Evolutionary conservation across 2,329 filamentous ascomycete species (phyloP).

Genomic region (Fusarium secorum): DNA sequence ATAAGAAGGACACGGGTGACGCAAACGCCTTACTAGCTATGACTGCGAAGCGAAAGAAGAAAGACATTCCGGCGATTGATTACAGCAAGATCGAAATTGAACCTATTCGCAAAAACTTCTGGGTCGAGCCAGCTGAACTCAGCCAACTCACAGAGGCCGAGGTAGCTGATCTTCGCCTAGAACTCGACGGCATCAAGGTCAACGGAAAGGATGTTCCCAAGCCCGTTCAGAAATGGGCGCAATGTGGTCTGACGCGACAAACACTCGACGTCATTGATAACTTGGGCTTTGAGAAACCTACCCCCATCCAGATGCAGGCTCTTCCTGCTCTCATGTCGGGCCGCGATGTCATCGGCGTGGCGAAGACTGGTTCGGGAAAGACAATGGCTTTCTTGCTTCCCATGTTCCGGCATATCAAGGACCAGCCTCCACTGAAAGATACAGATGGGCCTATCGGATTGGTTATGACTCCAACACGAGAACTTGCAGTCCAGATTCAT

Average conservation of each 20-base stretch:
- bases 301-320: constrained; percentile 93
- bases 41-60: constrained; percentile 81
- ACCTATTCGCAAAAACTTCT: constrained; percentile 92
- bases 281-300: constrained; percentile 86
- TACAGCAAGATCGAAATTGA: constrained; percentile 87
- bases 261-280: constrained; percentile 85
- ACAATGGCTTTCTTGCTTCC: constrained; percentile 94
- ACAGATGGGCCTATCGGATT: constrained; percentile 88
- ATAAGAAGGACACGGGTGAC: constrained; percentile 57
- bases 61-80: constrained; percentile 88
- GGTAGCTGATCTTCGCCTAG: constrained; percentile 79
- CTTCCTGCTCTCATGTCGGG: constrained; percentile 96
- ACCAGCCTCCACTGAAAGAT: constrained; percentile 82
- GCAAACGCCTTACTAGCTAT: constrained; percentile 61
- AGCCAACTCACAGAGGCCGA: constrained; percentile 85
- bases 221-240: constrained; percentile 95
- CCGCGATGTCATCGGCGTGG: constrained; percentile 92
- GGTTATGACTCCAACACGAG: constrained; percentile 93
- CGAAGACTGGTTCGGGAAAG: constrained; percentile 97
- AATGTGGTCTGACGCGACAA: constrained; percentile 88
- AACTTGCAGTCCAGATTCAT: constrained; percentile 93
- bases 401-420: constrained; percentile 98
- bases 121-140: constrained; percentile 87
- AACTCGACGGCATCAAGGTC: constrained; percentile 95
- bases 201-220: constrained; percentile 87